A percentile compares a stretch with the other conserved stretches of the same genome.
Conservation (phyloP, 1,284 basidiomycete species). For the Neonothopanus nambi region DNA sequence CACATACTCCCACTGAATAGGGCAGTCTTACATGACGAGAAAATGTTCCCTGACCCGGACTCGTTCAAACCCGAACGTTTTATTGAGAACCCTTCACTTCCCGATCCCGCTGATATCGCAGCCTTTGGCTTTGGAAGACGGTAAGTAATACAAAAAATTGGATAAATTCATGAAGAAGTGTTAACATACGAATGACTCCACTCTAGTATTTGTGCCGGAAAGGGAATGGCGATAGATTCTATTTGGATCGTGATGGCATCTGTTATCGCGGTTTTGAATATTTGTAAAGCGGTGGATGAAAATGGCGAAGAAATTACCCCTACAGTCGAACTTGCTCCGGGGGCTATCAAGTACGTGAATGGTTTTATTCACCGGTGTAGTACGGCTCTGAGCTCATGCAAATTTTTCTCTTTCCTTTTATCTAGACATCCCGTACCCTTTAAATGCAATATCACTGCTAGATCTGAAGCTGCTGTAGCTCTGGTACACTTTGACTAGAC, state of each 20-base stretch:
- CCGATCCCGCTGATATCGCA: background rate
- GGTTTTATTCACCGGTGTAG: too few species aligned
- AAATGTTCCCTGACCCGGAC: conserved; percentile 4
- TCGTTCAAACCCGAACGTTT: conserved; percentile 11
- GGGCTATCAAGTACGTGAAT: too few species aligned
- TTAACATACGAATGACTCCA: too few species aligned
- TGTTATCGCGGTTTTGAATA: conserved; percentile 4
- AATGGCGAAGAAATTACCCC: conserved; percentile 1
- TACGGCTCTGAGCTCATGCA: too few species aligned
- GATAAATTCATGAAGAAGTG: too few species aligned
- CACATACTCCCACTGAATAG: background rate
- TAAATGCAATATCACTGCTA: too few species aligned
- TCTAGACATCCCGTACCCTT: too few species aligned
- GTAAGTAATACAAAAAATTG: background rate
- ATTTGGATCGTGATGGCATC: conserved; percentile 6
- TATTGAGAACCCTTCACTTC: background rate
- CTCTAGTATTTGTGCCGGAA: conserved; percentile 3
- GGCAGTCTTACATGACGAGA: conserved; percentile 10
- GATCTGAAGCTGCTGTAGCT: too few species aligned
- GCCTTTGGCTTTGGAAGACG: conserved; percentile 12
- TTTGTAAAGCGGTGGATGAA: conserved; percentile 3
- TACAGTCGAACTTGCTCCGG: too few species aligned
- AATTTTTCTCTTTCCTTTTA: too few species aligned
- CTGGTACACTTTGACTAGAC: too few species aligned
- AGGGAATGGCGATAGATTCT: background rate